Base-by-base conservation (phyloP, 495 filamentous ascomycete genomes). In the Aspergillus baeticus region DNA sequence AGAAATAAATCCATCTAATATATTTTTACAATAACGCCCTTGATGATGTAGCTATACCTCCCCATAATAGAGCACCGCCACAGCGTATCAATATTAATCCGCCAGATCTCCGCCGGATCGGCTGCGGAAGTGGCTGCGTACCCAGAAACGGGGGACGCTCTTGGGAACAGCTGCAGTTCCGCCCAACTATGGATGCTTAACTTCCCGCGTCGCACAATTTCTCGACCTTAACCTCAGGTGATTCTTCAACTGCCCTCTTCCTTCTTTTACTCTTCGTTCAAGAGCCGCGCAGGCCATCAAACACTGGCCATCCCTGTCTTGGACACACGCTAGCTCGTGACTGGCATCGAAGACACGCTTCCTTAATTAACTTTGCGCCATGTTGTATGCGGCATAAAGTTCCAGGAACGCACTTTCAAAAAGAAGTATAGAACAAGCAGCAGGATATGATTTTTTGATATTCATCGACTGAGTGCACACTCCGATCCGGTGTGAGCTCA, bases 401-500 rank as follows among this genome's bases (percentile, higher is more conserved):
- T 15, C 23, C 18, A 57, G 35, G 29, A 57, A 45, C 37, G 37
- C 45, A 31, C 49, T 20, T 13, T 18, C 2, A 20, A 57, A 22
- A 44, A 2, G 36, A 42, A 48, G 15, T 14, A 26, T 57, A 13
- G 33, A 53, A 54, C 23, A 37, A 18, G 21, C 31, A 48, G 39
- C 58, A 48, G 68, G 66, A 66, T 49, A 72, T 74, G 69, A 54
- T 72, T 68, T 53, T 67, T 63, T 74, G 66, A 72, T 64, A 58
- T 41, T 51, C 38, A 43, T 39, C 13, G 33, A 61, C 56, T 60
- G 57, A 69, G 61, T 62, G 66, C 57, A 67, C 61, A 53, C 64
- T 50, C 57, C 63, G 54, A 62, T 61, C 63, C 62, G 59, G 58
- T 60, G 49, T 59, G 54, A 62, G 64, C 66, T 59, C 22, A 45